Conservation (phyloP, 805 yeast species). For the Lipomyces oligophaga region DNA sequence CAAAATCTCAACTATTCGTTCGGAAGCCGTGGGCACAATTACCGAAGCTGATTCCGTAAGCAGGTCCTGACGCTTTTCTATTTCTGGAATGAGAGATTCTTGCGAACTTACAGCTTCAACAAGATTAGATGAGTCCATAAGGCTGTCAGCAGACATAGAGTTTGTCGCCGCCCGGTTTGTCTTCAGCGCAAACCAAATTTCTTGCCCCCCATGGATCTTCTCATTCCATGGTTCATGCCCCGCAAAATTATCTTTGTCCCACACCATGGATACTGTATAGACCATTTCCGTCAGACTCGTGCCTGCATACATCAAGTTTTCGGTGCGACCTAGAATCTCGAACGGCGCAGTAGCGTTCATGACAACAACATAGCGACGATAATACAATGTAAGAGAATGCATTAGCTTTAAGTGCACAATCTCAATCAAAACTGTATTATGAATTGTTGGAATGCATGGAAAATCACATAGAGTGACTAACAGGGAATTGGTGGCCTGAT, state of each 20-base stretch:
- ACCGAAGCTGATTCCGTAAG: no score
- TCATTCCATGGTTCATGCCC: constrained; percentile 13
- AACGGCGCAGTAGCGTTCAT: constrained; percentile 22
- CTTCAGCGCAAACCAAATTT: no score
- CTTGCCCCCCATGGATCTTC: constrained; percentile 15
- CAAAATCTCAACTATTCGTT: no score
- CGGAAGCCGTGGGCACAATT: no score
- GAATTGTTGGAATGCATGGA: constrained; percentile 21
- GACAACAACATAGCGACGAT: constrained; percentile 15
- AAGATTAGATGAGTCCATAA: no score
- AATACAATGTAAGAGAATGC: constrained; percentile 5
- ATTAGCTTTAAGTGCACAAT: constrained; percentile 10
- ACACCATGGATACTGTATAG: constrained; percentile 15
- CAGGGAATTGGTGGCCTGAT: constrained; percentile 18
- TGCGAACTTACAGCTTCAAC: no score
- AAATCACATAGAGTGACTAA: constrained; percentile 18
- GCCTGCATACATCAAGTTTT: constrained; percentile 20
- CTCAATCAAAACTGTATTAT: constrained; percentile 15
- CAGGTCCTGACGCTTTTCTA: no score
- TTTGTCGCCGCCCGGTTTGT: no score
- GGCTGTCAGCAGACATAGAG: no score
- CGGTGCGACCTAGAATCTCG: constrained; percentile 15
- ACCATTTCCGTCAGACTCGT: constrained; percentile 7
- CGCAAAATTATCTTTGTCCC: constrained; percentile 10
- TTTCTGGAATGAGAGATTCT: no score